phyloP scores from a whole-genome alignment of 2,329 filamentous ascomycete species.

The Juglanconis sp. region DNA sequence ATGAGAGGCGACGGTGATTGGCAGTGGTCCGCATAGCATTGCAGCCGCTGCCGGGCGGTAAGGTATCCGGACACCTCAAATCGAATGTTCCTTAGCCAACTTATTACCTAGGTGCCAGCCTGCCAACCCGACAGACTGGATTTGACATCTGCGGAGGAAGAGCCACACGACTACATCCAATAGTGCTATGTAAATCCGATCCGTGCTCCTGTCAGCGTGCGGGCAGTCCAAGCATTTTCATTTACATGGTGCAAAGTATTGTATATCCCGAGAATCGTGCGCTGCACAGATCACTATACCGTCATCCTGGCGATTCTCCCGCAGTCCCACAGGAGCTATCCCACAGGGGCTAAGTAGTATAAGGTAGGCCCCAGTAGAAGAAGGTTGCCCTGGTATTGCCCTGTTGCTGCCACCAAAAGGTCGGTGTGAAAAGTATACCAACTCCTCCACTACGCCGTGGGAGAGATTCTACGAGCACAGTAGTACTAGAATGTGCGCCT shows the following conservation, averaged over 20 bases:
- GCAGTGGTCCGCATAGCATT: not conserved
- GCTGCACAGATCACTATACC: no score
- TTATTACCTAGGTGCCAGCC: not conserved
- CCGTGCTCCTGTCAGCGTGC: not conserved
- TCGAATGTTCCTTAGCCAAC: not conserved
- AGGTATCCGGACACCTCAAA: constrained; percentile 2
- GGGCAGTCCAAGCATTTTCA: no score
- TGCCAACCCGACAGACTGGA: constrained; percentile 9
- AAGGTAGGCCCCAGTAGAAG: no score
- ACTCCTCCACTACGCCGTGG: no score
- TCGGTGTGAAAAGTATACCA: no score
- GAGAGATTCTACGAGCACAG: no score
- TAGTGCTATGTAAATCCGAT: not conserved
- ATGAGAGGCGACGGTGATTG: constrained; percentile 13
- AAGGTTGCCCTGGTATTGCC: no score
- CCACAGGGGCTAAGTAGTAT: no score
- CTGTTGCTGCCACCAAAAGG: no score
- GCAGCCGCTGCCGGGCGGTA: constrained; percentile 5
- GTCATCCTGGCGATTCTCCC: no score
- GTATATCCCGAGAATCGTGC: not conserved
- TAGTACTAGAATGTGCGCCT: no score
- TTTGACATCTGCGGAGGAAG: not conserved
- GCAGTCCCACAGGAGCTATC: no score
- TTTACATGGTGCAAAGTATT: not conserved
- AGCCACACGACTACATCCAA: not conserved